phyloP scores from a whole-genome alignment of 768 basidiomycete species.

The Tylopilus balloui region DNA sequence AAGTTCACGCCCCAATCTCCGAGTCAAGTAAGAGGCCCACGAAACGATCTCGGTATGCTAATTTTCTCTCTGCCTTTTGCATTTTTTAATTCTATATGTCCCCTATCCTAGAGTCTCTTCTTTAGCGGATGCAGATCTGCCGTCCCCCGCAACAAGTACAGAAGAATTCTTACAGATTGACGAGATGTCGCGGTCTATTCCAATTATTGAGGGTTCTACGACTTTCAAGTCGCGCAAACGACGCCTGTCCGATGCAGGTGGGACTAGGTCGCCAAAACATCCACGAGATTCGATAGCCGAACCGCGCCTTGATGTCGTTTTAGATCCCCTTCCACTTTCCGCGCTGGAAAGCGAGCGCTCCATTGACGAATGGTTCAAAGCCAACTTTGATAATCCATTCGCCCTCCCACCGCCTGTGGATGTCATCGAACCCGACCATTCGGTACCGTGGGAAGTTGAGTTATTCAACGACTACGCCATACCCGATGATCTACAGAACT shows the following conservation, averaged over 20 bases:
- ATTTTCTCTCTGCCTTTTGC: not conserved
- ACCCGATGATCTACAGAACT: constrained; percentile 1
- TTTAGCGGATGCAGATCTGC: too few species aligned
- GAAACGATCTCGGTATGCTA: not conserved
- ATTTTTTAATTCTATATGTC: not conserved
- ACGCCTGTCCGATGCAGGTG: not conserved
- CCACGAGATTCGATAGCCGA: constrained; percentile 15
- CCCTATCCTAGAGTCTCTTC: too few species aligned
- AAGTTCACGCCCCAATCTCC: not conserved
- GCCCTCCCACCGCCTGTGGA: constrained; percentile 22
- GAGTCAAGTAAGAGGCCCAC: not conserved
- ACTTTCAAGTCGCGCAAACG: not conserved
- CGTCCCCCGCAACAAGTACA: not conserved
- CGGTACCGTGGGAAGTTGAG: constrained; percentile 31
- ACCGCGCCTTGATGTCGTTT: constrained; percentile 26
- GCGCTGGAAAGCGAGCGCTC: constrained; percentile 13
- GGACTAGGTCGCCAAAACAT: constrained; percentile 20
- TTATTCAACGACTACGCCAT: constrained; percentile 27
- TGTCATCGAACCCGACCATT: constrained; percentile 21
- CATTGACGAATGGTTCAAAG: constrained; percentile 36
- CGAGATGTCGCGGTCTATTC: not conserved
- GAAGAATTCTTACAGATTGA: not conserved
- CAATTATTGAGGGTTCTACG: not conserved
- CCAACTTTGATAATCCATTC: constrained; percentile 21
- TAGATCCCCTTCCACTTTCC: constrained; percentile 27